A percentile compares a stretch with the other conserved stretches of the same genome.
phyloP scores from a whole-genome alignment of 768 basidiomycete species.

The Scleroderma citrinum region DNA sequence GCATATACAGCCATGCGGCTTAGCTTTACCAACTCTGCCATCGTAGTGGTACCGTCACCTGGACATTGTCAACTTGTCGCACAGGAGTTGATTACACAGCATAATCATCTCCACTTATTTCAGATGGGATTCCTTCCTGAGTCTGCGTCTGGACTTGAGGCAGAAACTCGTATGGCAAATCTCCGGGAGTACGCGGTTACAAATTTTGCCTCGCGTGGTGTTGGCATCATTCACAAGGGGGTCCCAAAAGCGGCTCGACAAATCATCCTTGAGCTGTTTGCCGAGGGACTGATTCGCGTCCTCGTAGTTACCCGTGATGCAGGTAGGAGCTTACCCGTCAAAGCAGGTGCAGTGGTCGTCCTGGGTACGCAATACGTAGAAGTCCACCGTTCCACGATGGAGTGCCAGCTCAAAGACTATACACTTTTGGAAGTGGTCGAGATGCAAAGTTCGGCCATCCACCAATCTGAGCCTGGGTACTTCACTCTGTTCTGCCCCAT shows the following conservation, averaged over 20 bases:
- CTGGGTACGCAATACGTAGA: slow-evolving; percentile 89
- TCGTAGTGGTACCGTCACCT: slow-evolving; percentile 88
- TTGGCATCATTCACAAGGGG: slow-evolving; percentile 82
- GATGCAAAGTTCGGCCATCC: slow-evolving; percentile 88
- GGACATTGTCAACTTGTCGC: slow-evolving; percentile 69
- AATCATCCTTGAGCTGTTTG: slow-evolving; percentile 75
- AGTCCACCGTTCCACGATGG: slow-evolving; percentile 38
- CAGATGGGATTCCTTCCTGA: slow-evolving; percentile 62
- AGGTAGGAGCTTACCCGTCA: slow-evolving; percentile 86
- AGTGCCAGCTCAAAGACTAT: slow-evolving; percentile 78
- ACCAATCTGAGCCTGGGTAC: slow-evolving; percentile 50
- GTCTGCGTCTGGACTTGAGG: slow-evolving; percentile 40
- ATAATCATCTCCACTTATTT: slow-evolving; percentile 67
- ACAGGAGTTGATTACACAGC: slow-evolving; percentile 81
- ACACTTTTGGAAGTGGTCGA: slow-evolving; percentile 71
- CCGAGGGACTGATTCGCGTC: slow-evolving; percentile 72
- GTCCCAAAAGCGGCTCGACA: slow-evolving; percentile 61
- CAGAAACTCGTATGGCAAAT: slow-evolving; percentile 54
- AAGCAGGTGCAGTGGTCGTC: slow-evolving; percentile 75
- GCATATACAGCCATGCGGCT: slow-evolving; percentile 68
- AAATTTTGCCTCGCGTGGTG: slow-evolving; percentile 77
- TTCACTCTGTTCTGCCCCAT: slow-evolving; percentile 89
- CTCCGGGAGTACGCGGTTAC: slow-evolving; percentile 58
- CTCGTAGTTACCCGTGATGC: slow-evolving; percentile 78
- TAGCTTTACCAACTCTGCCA: slow-evolving; percentile 42